Evolutionary conservation across 441 rosid genomes (phyloP).

Genomic region (California macrophylla): DNA sequence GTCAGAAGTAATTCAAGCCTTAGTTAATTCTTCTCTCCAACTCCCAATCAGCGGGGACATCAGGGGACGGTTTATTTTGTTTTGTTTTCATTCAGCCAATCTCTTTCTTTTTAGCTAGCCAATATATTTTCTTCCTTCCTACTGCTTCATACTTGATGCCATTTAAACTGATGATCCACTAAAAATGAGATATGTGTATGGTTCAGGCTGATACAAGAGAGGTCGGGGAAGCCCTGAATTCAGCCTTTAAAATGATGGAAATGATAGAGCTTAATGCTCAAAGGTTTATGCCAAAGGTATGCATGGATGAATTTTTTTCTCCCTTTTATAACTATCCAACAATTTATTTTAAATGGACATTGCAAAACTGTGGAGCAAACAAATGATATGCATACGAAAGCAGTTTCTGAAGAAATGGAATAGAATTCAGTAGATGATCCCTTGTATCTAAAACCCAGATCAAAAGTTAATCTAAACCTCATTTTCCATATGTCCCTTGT

Average conservation of each 20-base stretch:
- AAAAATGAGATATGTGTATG: neutral
- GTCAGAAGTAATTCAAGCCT: constrained; percentile 50
- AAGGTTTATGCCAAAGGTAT: constrained; percentile 51
- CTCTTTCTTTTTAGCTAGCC: neutral
- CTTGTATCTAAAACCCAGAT: neutral
- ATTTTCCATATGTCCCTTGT: neutral
- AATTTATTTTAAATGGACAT: neutral
- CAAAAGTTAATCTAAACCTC: too few species aligned
- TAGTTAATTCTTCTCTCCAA: constrained; percentile 42
- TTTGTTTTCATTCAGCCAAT: neutral
- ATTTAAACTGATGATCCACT: neutral
- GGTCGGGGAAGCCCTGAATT: constrained; percentile 44
- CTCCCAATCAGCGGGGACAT: constrained; percentile 50
- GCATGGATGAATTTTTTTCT: neutral
- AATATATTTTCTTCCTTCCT: neutral
- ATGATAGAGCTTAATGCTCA: constrained; percentile 31
- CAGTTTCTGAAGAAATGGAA: neutral
- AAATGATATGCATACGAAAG: neutral
- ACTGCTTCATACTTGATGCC: neutral
- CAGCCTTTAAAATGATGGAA: constrained; percentile 49
- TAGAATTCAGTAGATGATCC: neutral
- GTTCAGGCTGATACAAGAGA: constrained; percentile 49
- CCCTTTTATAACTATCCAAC: neutral
- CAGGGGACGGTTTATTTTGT: constrained; percentile 28
- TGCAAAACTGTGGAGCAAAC: neutral